phyloP scores from a whole-genome alignment of 257 asterid species.

The Nicotiana otophora region DNA sequence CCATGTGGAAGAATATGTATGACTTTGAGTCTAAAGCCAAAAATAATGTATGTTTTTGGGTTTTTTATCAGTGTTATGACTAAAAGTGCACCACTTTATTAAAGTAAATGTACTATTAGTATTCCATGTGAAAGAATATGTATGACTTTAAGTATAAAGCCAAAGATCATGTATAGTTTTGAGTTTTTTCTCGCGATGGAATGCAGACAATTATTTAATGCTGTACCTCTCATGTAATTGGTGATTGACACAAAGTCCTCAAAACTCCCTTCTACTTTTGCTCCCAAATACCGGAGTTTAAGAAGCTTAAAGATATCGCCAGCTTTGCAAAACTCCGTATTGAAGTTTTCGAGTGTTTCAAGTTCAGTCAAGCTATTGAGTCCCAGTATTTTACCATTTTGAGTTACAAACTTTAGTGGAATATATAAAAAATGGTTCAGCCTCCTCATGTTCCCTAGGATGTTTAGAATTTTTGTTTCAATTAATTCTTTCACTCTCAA shows the following conservation, averaged over 20 bases:
- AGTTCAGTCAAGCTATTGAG: constrained; percentile 25
- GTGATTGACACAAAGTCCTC: constrained; percentile 27
- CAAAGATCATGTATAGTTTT: too few relatives aligned
- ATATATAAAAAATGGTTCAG: constrained; percentile 35
- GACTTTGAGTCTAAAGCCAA: too few relatives aligned
- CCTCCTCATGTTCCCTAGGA: constrained; percentile 29
- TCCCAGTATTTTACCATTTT: constrained; percentile 17
- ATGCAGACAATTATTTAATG: constrained; percentile 23
- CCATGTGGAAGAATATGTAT: too few relatives aligned
- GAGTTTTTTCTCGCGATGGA: too few relatives aligned
- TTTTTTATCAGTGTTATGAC: too few relatives aligned
- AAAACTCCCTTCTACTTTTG: constrained; percentile 21
- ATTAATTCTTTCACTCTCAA: constrained; percentile 16
- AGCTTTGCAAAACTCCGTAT: constrained; percentile 33
- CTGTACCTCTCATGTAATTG: constrained; percentile 37
- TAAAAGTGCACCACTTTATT: too few relatives aligned
- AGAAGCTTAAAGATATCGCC: constrained; percentile 29
- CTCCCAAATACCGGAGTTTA: constrained; percentile 36
- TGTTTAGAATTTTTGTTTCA: constrained; percentile 24
- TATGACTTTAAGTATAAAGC: too few relatives aligned
- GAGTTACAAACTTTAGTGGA: constrained; percentile 23
- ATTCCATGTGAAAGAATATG: too few relatives aligned
- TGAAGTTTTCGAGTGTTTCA: constrained; percentile 38
- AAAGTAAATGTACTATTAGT: too few relatives aligned
- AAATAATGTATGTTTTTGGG: too few relatives aligned